A percentile compares a stretch with the other conserved stretches of the same genome.
These are phyloP conservation scores for Penicillium lagena DNA, from an alignment of 495 filamentous ascomycete species.

Conservation along the genomic window DNA sequence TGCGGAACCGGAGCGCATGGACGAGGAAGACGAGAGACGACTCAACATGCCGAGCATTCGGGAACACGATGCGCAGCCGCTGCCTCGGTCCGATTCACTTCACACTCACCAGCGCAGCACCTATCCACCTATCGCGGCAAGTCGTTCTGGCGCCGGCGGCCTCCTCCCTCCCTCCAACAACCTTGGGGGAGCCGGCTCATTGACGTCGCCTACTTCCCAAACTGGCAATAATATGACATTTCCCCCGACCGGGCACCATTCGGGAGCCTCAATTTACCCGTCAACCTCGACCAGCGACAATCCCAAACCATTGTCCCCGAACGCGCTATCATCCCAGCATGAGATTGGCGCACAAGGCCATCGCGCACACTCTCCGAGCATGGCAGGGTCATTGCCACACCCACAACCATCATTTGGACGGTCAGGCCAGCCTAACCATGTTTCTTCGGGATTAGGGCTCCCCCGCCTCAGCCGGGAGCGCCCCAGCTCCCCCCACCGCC, in stretches of 20 bases:
- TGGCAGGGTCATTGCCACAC: slow-evolving; percentile 53
- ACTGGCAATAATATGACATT: slow-evolving; percentile 28
- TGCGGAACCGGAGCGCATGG: slow-evolving; percentile 52
- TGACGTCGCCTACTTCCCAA: slow-evolving; percentile 50
- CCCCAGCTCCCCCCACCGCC: slow-evolving; percentile 49
- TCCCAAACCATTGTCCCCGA: slow-evolving; percentile 79
- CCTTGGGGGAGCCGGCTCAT: slow-evolving; percentile 42
- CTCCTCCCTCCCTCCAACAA: slow-evolving; percentile 54
- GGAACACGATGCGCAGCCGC: slow-evolving; percentile 51
- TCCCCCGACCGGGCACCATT: too few species aligned
- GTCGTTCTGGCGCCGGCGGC: slow-evolving; percentile 40
- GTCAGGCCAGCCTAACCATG: slow-evolving; percentile 25
- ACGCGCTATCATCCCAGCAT: slow-evolving; percentile 54
- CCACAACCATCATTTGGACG: slow-evolving; percentile 62
- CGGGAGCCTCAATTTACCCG: slow-evolving; percentile 8
- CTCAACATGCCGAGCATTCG: slow-evolving; percentile 67
- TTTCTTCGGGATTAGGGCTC: slow-evolving; percentile 25
- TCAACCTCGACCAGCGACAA: slow-evolving; percentile 65
- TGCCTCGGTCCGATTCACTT: slow-evolving; percentile 40
- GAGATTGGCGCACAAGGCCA: slow-evolving; percentile 38
- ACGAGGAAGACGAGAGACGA: slow-evolving; percentile 57
- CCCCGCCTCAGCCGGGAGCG: slow-evolving; percentile 31
- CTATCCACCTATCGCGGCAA: slow-evolving; percentile 64
- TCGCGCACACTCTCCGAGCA: slow-evolving; percentile 62
- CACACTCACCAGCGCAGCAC: slow-evolving; percentile 62